Evolutionary conservation across 163 green algal genomes (phyloP).

Genomic region (Scenedesmus sp.): DNA sequence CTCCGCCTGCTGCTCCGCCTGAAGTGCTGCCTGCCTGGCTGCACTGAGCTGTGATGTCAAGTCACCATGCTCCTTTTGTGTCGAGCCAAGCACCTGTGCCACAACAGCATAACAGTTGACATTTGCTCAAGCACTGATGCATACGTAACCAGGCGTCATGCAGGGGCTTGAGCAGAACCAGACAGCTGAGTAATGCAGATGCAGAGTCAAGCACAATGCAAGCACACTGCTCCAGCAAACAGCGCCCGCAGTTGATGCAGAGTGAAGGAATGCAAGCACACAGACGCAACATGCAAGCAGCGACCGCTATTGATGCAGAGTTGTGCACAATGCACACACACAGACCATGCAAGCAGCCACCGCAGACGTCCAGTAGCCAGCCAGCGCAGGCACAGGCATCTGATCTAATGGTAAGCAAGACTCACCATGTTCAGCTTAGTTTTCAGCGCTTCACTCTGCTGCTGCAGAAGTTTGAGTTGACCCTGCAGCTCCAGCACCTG

Average conservation of each 20-base stretch:
- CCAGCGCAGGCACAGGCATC: neutral
- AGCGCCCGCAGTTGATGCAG: too few species aligned
- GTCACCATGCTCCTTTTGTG: constrained; percentile 22
- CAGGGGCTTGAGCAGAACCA: neutral
- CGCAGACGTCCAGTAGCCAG: neutral
- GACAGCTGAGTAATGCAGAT: neutral
- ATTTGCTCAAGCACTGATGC: neutral
- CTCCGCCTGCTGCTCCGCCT: neutral
- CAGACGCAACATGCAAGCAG: too few species aligned
- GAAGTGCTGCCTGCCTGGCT: neutral
- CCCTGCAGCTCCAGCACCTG: constrained; percentile 14
- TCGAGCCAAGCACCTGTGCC: neutral
- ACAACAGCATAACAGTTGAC: neutral
- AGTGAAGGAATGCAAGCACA: too few species aligned
- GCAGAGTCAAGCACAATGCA: too few species aligned
- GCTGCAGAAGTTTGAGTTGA: neutral
- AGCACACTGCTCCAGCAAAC: too few species aligned
- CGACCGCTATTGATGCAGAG: too few species aligned
- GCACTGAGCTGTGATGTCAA: constrained; percentile 8
- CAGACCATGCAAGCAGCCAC: neutral
- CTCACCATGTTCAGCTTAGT: constrained; percentile 35
- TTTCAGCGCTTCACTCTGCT: neutral
- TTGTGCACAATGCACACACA: neutral
- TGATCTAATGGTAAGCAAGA: too few species aligned
- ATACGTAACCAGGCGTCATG: neutral